phyloP scores from a whole-genome alignment of 75 land plant genomes.

The Cryptomeria japonica region DNA sequence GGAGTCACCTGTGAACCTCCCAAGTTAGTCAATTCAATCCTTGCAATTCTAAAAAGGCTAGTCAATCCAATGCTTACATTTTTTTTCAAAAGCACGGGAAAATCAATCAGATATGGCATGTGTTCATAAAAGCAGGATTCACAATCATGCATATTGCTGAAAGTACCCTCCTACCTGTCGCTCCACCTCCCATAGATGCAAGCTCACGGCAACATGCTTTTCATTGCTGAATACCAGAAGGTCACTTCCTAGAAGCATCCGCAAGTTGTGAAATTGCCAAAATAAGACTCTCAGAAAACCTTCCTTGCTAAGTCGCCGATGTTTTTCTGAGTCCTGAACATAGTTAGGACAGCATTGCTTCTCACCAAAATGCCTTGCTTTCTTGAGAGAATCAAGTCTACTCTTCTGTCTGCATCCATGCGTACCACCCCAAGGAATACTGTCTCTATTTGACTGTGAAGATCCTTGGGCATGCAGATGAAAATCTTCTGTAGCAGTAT shows the following conservation, averaged over 20 bases:
- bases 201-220: slow-evolving; percentile 96
- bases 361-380: slow-evolving; percentile 66
- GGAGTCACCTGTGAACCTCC: slow-evolving; percentile 76
- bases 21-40: slow-evolving; percentile 1
- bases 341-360: slow-evolving; percentile 45
- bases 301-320: slow-evolving; percentile 52
- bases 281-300: slow-evolving; percentile 84
- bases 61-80: background rate
- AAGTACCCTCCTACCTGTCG: slow-evolving; percentile 54
- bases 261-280: slow-evolving; percentile 97
- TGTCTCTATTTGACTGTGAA: slow-evolving; percentile 30
- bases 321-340: slow-evolving; percentile 70
- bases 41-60: background rate
- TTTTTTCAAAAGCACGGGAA: slow-evolving; percentile 5
- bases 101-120: background rate
- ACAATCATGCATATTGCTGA: background rate
- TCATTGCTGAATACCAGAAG: slow-evolving; percentile 96
- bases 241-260: slow-evolving; percentile 98
- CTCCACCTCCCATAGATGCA: slow-evolving; percentile 92
- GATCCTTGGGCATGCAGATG: slow-evolving; percentile 23
- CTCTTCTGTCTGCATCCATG: slow-evolving; percentile 44
- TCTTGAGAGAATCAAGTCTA: slow-evolving; percentile 44
- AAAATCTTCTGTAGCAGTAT: slow-evolving; percentile 7
- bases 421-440: slow-evolving; percentile 34
- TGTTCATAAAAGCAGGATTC: background rate